Conservation (phyloP, 768 basidiomycete species). For the Roridomyces roridus region DNA sequence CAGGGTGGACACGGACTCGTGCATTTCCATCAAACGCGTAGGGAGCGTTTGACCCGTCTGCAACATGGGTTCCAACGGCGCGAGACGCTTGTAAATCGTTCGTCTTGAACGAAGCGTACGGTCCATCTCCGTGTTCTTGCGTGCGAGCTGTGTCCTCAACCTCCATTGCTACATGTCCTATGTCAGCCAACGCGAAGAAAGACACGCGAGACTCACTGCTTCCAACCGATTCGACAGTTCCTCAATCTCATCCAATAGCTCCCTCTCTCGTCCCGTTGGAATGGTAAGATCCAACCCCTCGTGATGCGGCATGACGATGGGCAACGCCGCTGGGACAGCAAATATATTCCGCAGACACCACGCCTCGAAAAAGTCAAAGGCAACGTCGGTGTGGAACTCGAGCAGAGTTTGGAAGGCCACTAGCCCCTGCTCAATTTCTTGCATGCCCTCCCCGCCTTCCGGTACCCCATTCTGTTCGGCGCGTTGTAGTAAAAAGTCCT, state of each 20-base stretch:
- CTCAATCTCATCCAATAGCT: constrained; percentile 71
- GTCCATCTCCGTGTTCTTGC: constrained; percentile 55
- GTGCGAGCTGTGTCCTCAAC: constrained; percentile 60
- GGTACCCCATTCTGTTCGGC: constrained; percentile 48
- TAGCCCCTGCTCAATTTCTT: constrained; percentile 80
- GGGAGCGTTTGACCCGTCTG: constrained; percentile 6
- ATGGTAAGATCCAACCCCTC: constrained; percentile 69
- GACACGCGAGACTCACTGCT: constrained; percentile 47
- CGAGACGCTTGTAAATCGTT: constrained; percentile 45
- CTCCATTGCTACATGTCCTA: constrained; percentile 61
- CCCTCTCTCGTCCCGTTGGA: constrained; percentile 62
- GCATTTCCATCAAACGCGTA: constrained; percentile 40
- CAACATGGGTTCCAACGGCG: constrained; percentile 19
- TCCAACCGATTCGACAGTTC: constrained; percentile 70
- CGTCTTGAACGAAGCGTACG: constrained; percentile 54
- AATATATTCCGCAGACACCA: constrained; percentile 93
- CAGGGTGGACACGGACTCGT: constrained; percentile 53
- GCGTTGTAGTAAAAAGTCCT: constrained; percentile 74
- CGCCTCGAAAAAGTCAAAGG: constrained; percentile 90
- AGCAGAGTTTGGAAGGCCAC: constrained; percentile 89
- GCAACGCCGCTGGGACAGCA: constrained; percentile 69
- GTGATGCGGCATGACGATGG: constrained; percentile 80
- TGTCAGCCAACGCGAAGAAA: neutral
- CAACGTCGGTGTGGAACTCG: constrained; percentile 87
- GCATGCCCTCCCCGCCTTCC: constrained; percentile 68